Conservation (phyloP, 257 asterid genomes). For the Solanum neorickii region DNA sequence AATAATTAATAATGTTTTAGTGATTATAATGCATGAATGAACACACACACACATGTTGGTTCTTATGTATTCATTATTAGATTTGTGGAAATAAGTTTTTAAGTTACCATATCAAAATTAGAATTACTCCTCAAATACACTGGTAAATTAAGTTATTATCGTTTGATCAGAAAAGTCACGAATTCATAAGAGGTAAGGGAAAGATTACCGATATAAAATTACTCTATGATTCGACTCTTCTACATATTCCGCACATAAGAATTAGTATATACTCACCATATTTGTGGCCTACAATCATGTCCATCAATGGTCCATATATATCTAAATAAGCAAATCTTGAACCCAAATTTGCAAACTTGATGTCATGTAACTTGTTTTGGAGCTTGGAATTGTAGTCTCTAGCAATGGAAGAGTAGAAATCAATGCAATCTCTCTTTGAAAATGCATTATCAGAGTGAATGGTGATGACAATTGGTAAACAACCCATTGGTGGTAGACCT, state of each 20-base stretch:
- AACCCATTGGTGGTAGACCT: constrained; percentile 73
- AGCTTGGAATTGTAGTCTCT: constrained; percentile 42
- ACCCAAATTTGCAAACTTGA: neutral
- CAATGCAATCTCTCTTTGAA: constrained; percentile 28
- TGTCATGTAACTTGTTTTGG: constrained; percentile 13
- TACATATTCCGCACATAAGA: neutral
- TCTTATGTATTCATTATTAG: neutral
- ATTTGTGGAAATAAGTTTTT: neutral
- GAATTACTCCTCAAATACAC: neutral
- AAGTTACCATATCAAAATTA: neutral
- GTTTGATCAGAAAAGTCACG: neutral
- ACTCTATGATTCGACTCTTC: neutral
- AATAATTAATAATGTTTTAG: neutral
- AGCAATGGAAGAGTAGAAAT: constrained; percentile 22
- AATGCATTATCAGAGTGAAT: constrained; percentile 15
- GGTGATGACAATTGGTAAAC: constrained; percentile 55
- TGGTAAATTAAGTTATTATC: neutral
- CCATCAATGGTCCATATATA: constrained; percentile 23
- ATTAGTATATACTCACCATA: constrained; percentile 25
- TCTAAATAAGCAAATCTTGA: constrained; percentile 44
- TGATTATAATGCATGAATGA: neutral
- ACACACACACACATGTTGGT: neutral
- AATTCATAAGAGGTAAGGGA: neutral
- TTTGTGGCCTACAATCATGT: constrained; percentile 25
- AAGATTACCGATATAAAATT: neutral